Evolutionary conservation across 2,329 filamentous ascomycete genomes (phyloP), one percentile per base, ranked within the genome.

Genomic region (Beauveria sp.): DNA sequence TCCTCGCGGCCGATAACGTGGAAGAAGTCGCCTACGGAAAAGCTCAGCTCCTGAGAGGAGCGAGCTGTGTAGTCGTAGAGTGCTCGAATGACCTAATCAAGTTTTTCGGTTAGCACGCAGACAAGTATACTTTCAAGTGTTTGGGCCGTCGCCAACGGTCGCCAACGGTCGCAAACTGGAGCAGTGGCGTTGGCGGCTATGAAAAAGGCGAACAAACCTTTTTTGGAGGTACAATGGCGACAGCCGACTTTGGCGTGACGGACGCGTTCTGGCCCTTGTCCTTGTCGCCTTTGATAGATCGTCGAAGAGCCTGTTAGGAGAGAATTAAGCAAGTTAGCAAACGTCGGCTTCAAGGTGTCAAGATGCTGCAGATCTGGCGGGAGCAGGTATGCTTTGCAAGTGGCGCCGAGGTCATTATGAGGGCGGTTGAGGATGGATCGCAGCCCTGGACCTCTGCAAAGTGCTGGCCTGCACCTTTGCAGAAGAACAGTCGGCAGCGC

Each of bases 1-100:
- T 97, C 88, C 78, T 97, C 94, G 74, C 93, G 89, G 70, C 90
- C 91, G 74, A 97, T 93, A 66, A 99, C 94, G 79, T 97, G 93
- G 73, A 99, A 94, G 75, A 97, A 99, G 74, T 99, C 94, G 70
- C 94, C 94, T 72, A 91, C 90, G 66, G 88, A 91, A 76, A 99
- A 99, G 72, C 89, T 88, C 69, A 99, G 81, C 78, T 96, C 88
- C 72, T 93, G 88, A 58, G 77, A 77, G 63, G 86, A 85, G 70
- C 88, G 84, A 63, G 92, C 90, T 70, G 88, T 84, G 77, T 96
- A 96, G 75, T 96, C 91, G 81, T 96, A 96, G 62, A 97, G 87
- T 34, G 94, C 94, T 80, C 93, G 92, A 75, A 99, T 99, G 63
- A 99, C 92, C 92, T 97, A 70, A 26, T n/a, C 52, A 54, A 22